Evolutionary conservation across 305 asterid genomes (phyloP).

Genomic region (Nicotiana rustica): DNA sequence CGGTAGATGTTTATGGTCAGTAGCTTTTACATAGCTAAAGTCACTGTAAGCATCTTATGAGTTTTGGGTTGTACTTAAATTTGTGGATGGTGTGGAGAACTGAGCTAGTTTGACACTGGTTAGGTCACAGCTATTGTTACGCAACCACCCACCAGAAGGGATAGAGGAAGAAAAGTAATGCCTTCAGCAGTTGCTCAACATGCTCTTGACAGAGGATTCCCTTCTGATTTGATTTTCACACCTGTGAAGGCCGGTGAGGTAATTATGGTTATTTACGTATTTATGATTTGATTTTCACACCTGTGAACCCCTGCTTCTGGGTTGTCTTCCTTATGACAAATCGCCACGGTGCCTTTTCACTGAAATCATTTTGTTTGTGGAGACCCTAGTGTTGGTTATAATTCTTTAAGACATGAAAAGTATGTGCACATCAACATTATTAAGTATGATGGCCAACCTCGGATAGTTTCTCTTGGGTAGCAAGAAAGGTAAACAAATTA

Average conservation of each 20-base stretch:
- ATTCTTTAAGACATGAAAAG: neutral
- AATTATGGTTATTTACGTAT: slow-evolving; percentile 31
- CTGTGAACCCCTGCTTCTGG: neutral
- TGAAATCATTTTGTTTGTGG: slow-evolving; percentile 18
- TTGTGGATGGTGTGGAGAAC: slow-evolving; percentile 21
- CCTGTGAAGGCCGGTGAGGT: slow-evolving; percentile 93
- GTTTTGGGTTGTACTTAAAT: neutral
- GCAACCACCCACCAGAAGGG: slow-evolving; percentile 90
- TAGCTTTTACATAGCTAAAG: neutral
- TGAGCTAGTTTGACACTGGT: slow-evolving; percentile 25
- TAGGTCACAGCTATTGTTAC: slow-evolving; percentile 94
- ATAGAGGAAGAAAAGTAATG: slow-evolving; percentile 89
- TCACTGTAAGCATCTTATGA: neutral
- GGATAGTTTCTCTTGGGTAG: slow-evolving; percentile 12
- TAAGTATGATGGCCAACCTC: neutral
- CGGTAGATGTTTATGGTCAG: neutral
- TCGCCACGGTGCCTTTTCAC: neutral
- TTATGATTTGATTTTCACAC: neutral
- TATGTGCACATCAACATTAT: neutral
- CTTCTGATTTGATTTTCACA: slow-evolving; percentile 80
- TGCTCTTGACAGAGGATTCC: slow-evolving; percentile 81
- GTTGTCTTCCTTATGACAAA: slow-evolving; percentile 18
- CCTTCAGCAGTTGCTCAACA: slow-evolving; percentile 94
- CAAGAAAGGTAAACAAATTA: neutral
- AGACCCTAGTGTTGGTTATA: slow-evolving; percentile 14